Conservation (phyloP, 2,329 filamentous ascomycete genomes). For the Sodiomyces alkalinus region DNA sequence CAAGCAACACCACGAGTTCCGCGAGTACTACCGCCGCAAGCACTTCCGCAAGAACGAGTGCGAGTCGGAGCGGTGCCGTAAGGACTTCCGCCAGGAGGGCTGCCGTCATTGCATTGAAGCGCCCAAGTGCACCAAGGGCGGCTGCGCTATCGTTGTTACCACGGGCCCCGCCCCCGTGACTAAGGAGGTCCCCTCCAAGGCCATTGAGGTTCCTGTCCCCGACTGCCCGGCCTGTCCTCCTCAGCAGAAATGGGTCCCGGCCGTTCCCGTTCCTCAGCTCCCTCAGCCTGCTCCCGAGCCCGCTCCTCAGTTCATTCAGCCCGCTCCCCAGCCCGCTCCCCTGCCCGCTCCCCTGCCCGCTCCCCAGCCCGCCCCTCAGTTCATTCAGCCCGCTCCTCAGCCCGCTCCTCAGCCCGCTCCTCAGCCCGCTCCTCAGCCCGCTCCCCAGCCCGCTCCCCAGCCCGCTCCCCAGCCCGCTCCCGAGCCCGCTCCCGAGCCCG, state of each 20-base stretch:
- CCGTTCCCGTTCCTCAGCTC: neutral
- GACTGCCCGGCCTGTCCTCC: conserved; percentile 1
- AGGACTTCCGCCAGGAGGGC: neutral
- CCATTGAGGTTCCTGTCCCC: neutral
- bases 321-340: neutral
- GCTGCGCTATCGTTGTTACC: conserved; percentile 1
- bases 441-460: neutral
- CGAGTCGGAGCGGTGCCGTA: neutral
- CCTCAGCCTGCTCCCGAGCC: neutral
- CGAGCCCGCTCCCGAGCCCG: neutral
- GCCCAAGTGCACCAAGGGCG: conserved; percentile 1
- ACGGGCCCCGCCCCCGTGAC: neutral
- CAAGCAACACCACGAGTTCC: conserved; percentile 1
- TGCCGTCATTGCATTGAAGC: neutral
- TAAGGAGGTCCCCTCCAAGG: neutral
- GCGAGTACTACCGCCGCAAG: conserved; percentile 4
- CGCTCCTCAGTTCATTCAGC: neutral
- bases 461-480: neutral
- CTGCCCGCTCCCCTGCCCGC: neutral
- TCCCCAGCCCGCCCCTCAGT: neutral
- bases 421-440: neutral
- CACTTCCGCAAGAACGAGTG: conserved; percentile 1
- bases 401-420: neutral
- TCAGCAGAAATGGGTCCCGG: conserved; percentile 1
- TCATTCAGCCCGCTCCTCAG: neutral